Conservation (phyloP, 768 basidiomycete genomes). For the Russula dissimulans region DNA sequence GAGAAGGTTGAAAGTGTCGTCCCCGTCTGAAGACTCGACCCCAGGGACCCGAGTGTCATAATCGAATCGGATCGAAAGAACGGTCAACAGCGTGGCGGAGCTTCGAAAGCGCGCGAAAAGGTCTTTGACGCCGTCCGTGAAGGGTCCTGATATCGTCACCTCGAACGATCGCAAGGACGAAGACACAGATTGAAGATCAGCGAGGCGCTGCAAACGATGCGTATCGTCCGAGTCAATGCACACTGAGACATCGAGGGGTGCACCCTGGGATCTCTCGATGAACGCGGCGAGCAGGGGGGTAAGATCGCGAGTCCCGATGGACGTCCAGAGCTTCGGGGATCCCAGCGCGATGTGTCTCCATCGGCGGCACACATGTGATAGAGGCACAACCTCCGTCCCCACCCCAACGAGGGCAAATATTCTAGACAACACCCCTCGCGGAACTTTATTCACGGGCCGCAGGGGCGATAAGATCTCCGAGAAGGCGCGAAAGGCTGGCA, state of each 20-base stretch:
- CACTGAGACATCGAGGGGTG: not conserved
- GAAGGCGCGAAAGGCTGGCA: slow-evolving; percentile 2
- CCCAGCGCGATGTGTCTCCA: slow-evolving; percentile 1
- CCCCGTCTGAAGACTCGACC: not conserved
- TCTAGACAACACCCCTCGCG: not conserved
- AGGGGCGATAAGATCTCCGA: not conserved
- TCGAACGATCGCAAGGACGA: slow-evolving; percentile 4
- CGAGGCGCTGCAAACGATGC: not conserved
- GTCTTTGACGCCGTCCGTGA: not conserved
- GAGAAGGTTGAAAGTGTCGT: not conserved
- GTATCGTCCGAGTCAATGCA: not conserved
- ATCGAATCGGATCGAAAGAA: slow-evolving; percentile 2
- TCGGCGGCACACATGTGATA: not conserved
- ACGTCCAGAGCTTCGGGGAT: not conserved
- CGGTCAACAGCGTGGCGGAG: not conserved
- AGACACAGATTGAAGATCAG: not conserved
- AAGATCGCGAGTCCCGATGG: not conserved
- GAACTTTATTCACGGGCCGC: slow-evolving; percentile 1
- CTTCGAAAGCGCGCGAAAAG: not conserved
- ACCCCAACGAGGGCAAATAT: slow-evolving; percentile 2
- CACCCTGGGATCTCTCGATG: not conserved
- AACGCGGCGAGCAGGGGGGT: not conserved
- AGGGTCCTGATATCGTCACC: not conserved
- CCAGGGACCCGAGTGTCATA: not conserved
- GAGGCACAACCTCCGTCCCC: not conserved